Evolutionary conservation across 2,329 filamentous ascomycete species (phyloP), one percentile per base, ranked within the genome.

Genomic region (Aspergillus ruber): DNA sequence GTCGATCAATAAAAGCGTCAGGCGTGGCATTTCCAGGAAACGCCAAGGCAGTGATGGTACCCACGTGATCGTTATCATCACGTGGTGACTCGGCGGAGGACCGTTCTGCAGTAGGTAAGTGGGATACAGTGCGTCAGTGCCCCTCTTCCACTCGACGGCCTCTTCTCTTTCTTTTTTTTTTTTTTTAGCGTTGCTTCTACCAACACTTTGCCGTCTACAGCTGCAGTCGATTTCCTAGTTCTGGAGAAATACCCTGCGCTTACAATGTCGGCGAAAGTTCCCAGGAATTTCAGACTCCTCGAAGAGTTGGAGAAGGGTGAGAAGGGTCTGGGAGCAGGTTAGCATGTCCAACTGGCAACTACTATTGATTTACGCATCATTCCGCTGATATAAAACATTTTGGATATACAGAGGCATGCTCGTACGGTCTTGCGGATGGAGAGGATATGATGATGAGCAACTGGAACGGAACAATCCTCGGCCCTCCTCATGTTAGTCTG

Each of bases 271-370:
- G 83, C 86, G 50, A 89, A 94, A 72, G 82, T 98, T 49, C 93
- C 93, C 52, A 83, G 93, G 68, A 97, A 97, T 76, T 98, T 98
- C 70, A 85, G 91, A 65, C 82, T 98, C 57, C 79, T 98, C 48
- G 93, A 96, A 71, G 93, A 98, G 82, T 80, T 98, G 17, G 93
- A 98, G 77, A 97, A 97, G 77, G 93, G 93, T 64, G 93, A 98
- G 77, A 98, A 98, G 74, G 93, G 93, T 52, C 80, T 93, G 54
- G 91, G 93, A 64, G 90, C 91, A 69, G 88, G 89, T 72, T 49
- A 50, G 58, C 58, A 48, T 39, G 36, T 20, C 9, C 36, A 18
- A 20, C 33, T 17, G 18, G 17, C 10, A 18, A 18, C 12, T 3
- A 21, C 17, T 18, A 17, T 12, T 18, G 18, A 17, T 21, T 39